These are phyloP conservation scores for Ogataea hybrid DNA, from an alignment of 1,139 yeast species.

Conservation along the genomic window DNA sequence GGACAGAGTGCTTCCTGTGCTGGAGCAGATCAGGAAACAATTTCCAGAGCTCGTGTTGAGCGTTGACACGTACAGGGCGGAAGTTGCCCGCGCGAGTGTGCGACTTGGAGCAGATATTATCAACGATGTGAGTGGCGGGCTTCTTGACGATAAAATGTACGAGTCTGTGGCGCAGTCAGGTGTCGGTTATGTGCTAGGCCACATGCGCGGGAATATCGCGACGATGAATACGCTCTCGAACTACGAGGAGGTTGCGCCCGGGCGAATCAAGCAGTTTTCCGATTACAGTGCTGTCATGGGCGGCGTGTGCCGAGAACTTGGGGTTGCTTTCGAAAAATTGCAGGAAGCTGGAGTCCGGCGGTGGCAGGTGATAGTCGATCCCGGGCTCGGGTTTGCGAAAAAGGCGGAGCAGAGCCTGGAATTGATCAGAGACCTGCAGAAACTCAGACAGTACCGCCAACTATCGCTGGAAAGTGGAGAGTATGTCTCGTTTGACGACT, in stretches of 20 bases:
- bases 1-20: constrained; percentile 65
- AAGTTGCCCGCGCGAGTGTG: constrained; percentile 70
- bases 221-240: constrained; percentile 65
- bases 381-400: constrained; percentile 96
- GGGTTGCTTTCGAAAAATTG: constrained; percentile 56
- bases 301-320: constrained; percentile 59
- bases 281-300: constrained; percentile 41
- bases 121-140: constrained; percentile 89
- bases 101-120: constrained; percentile 84
- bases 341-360: constrained; percentile 62
- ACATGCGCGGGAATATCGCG: constrained; percentile 78
- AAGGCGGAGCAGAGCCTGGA: constrained; percentile 63
- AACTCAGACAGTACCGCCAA: constrained; percentile 48
- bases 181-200: constrained; percentile 81
- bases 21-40: constrained; percentile 53
- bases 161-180: constrained; percentile 62
- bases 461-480: constrained; percentile 20
- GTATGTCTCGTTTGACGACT: constrained; percentile 44
- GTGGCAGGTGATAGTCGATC: constrained; percentile 92
- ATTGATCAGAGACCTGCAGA: constrained; percentile 55
- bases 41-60: constrained; percentile 52
- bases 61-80: constrained; percentile 78
- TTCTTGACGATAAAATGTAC: constrained; percentile 63
- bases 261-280: constrained; percentile 42
- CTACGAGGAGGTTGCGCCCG: constrained; percentile 42